Evolutionary conservation across 169 alveolate species (phyloP), one percentile per base, ranked within the genome.

Genomic region (Plasmodium coatneyi): DNA sequence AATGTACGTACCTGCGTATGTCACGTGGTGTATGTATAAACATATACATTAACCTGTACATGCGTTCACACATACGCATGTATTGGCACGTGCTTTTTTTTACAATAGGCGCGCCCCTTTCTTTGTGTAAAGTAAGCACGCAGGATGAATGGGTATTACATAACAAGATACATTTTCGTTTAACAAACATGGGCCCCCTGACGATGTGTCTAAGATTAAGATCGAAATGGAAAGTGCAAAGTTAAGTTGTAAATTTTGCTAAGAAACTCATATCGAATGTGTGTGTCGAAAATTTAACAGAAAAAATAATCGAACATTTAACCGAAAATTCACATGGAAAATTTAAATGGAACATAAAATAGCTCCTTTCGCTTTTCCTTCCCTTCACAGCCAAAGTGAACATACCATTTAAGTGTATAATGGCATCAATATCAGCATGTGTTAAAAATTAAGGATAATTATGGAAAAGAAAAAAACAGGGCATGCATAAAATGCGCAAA

Each of bases 151-250:
- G 70, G 34, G 46, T 36, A 60, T 56, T 78, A 71, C 66, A 87
- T 39, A 78, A 79, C 87, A 79, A 78, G 87, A 71, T 71, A 39
- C 83, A 87, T 80, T 80, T 87, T 66, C 90, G 80, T 87, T 66
- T 56, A 46, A 87, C 90, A 87, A 87, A 87, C 82, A 66, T 56
- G 71, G 43, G 49, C 3, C 52, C 66, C 82, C 82, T 86, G 60
- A 87, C 79, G 71, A 87, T 87, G 56, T 87, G 93, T 87, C 93
- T 87, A 87, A 52, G 93, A 79, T 25, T 66, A 39, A 66, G 36
- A 66, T 66, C 41, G 36, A 66, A n/a, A 66, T 66, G 76, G 30
- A 66, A 66, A 66, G 36, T 66, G 76, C 5, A 22, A 66, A 25
- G 36, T 66, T 66, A 66, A 66, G 36, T 66, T 32, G 36, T 66